phyloP scores from a whole-genome alignment of 495 filamentous ascomycete species.

The Bacidia rubella region DNA sequence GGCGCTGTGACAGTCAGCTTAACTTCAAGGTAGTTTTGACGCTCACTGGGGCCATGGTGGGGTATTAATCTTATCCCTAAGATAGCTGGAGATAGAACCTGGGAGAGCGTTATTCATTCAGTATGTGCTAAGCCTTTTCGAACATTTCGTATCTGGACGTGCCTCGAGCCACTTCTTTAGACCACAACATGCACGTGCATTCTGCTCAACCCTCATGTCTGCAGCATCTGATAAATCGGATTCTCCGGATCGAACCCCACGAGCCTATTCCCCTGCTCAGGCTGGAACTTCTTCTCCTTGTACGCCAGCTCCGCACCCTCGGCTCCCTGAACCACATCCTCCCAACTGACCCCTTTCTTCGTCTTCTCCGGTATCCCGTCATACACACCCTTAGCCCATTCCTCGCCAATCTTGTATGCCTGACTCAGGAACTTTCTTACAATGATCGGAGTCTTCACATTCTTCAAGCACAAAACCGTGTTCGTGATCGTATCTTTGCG shows the following conservation, averaged over 20 bases:
- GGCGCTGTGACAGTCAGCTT: too few species aligned
- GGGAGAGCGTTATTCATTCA: too few species aligned
- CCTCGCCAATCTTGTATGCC: conserved; percentile 35
- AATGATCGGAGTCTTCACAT: conserved; percentile 12
- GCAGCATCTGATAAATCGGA: conserved; percentile 17
- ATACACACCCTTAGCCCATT: conserved; percentile 35
- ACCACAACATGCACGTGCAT: too few species aligned
- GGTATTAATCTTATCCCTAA: too few species aligned
- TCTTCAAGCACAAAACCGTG: conserved; percentile 29
- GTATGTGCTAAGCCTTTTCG: too few species aligned
- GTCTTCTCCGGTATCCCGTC: conserved; percentile 30
- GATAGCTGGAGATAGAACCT: too few species aligned
- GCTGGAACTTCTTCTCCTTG: conserved; percentile 36
- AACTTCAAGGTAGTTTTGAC: too few species aligned
- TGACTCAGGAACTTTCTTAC: conserved; percentile 40
- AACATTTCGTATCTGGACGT: too few species aligned
- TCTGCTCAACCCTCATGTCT: too few species aligned
- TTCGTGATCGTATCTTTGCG: conserved; percentile 34
- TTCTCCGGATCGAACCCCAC: conserved; percentile 22
- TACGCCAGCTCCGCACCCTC: conserved; percentile 26
- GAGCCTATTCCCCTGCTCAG: conserved; percentile 21
- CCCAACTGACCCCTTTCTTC: conserved; percentile 32
- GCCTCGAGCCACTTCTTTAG: too few species aligned
- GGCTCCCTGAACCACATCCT: conserved; percentile 26
- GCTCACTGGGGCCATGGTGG: too few species aligned